phyloP scores from a whole-genome alignment of 495 filamentous ascomycete genomes.

The Pseudomonodictys pantanalensis region DNA sequence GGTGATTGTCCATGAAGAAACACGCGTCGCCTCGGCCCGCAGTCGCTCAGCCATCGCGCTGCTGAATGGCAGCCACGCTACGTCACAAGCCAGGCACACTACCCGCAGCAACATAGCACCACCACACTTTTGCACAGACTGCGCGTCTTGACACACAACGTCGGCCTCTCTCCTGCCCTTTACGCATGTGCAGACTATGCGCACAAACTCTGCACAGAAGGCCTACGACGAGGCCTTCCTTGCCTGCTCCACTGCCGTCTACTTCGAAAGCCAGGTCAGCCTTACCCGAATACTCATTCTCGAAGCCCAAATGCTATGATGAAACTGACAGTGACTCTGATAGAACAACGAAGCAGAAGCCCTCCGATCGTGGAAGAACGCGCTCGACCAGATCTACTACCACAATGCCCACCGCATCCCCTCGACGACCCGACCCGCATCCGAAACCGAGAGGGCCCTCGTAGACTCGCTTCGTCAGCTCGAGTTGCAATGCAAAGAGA shows the following conservation, averaged over 20 bases:
- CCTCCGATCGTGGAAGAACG: constrained; percentile 84
- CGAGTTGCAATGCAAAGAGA: constrained; percentile 90
- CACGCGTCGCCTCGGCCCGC: not conserved
- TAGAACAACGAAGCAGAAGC: constrained; percentile 93
- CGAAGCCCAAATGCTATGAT: not conserved
- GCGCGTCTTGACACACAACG: not conserved
- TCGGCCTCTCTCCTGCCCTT: not conserved
- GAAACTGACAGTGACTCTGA: constrained; percentile 7
- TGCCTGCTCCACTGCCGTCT: constrained; percentile 89
- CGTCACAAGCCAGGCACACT: constrained; percentile 27
- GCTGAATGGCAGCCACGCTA: constrained; percentile 8
- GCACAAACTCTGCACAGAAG: constrained; percentile 86
- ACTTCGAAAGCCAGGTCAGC: constrained; percentile 84
- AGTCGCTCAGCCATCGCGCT: not conserved
- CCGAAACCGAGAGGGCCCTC: constrained; percentile 81
- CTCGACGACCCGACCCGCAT: constrained; percentile 67
- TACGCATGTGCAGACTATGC: constrained; percentile 58
- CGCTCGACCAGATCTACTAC: constrained; percentile 87
- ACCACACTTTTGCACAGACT: not conserved
- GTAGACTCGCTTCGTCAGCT: constrained; percentile 76
- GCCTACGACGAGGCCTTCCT: constrained; percentile 96
- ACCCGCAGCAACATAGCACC: constrained; percentile 3
- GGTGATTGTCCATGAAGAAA: not conserved
- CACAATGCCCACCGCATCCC: constrained; percentile 74
- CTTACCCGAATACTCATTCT: not conserved